Evolutionary conservation across 495 filamentous ascomycete species (phyloP), one percentile per base, ranked within the genome.

Genomic region (Thermothielavioides terrestris): DNA sequence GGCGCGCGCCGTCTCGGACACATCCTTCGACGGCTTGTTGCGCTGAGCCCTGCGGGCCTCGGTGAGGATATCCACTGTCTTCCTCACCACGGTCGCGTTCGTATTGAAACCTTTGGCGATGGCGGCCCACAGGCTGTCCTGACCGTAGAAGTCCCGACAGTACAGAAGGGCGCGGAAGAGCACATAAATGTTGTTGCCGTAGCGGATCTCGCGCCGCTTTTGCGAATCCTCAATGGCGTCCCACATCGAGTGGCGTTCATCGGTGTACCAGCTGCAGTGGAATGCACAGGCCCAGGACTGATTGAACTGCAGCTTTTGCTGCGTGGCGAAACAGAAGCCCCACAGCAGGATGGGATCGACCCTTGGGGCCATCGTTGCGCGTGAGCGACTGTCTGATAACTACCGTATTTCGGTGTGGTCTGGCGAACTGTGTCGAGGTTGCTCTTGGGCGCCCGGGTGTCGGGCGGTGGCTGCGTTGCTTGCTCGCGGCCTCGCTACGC

Each of bases 111-210:
- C 55, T 5, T 39, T 14, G 2, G 37, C 40, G 11, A 54, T 49
- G 10, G 53, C 61, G 5, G 26, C 14, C 61, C 61, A 63, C 18
- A 61, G 50, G 1, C 21, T 27, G 5, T 38, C 26, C 6, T 53
- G 50, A 15, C 46, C 53, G 15, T 49, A 53, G 43, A 42, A 49
- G 1, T 34, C 22, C 1, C 37, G 18, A 35, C 47, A 54, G 12
- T 57, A 39, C 0, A 55, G 9, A 6, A 61, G 42, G 4, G 48
- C 53, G 4, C 46, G 41, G 23, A 63, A 61, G 14, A 63, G 55
- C 6, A 63, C 58, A 14, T 36, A 40, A 11, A 63, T 36, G 28
- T 63, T 63, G 61, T 63, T 63, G 14, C 53, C 58, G 39, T 63
- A 63, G 15, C 53, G 56, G 12, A 58, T 41, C 34, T 57, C 58